Conservation (phyloP, 768 basidiomycete species). For the Hygrocybe coccinea region DNA sequence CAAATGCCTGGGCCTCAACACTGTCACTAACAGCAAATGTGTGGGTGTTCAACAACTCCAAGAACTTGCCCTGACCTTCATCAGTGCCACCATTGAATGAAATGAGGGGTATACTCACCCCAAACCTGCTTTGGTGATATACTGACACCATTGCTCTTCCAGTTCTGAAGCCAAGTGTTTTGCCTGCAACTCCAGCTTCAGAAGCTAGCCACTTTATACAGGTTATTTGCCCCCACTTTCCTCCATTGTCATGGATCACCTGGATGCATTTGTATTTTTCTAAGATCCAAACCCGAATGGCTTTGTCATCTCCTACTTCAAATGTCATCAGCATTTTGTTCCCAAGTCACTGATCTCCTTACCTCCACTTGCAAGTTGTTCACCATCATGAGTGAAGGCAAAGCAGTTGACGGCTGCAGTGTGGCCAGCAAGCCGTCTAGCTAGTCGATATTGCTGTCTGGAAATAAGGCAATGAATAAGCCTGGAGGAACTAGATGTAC, state of each 20-base stretch:
- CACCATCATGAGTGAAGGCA: not conserved
- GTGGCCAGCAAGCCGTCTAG: not conserved
- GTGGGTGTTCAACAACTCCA: slow-evolving; percentile 1
- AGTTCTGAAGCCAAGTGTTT: not conserved
- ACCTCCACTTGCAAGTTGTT: slow-evolving; percentile 4
- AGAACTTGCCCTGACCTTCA: not conserved
- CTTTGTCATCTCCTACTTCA: not conserved
- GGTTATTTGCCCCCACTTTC: not conserved
- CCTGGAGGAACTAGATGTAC: not conserved
- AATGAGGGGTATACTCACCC: not conserved
- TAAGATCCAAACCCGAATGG: not conserved
- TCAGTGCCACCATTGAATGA: not conserved
- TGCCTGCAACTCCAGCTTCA: not conserved
- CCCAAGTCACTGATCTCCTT: not conserved
- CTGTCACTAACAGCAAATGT: not conserved
- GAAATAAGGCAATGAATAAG: not conserved
- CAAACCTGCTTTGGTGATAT: not conserved
- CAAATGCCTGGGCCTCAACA: not conserved
- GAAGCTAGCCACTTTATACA: slow-evolving; percentile 1
- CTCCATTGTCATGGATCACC: not conserved
- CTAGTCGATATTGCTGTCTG: not conserved
- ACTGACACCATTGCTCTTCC: not conserved
- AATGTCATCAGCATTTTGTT: not conserved
- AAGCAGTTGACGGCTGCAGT: not conserved
- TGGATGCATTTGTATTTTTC: not conserved